Conservation (phyloP, 768 basidiomycete genomes). For the Auriculariales sp. region DNA sequence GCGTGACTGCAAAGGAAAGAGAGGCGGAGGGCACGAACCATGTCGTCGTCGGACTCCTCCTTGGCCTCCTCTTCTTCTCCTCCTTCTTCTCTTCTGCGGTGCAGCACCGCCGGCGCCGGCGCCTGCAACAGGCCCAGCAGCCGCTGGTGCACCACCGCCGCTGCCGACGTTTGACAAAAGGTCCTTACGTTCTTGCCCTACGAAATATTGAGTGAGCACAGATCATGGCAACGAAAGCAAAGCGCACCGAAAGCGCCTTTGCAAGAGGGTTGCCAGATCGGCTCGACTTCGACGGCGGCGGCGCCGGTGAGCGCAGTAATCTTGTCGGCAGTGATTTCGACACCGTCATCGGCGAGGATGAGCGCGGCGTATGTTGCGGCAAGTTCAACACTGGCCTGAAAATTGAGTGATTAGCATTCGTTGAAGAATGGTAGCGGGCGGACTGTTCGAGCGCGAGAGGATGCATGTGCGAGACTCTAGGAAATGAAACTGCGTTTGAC, state of each 20-base stretch:
- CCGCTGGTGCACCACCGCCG: constrained; percentile 76
- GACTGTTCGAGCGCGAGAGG: too few species aligned
- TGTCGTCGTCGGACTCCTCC: constrained; percentile 82
- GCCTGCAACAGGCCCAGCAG: constrained; percentile 33
- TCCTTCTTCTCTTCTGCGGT: constrained; percentile 60
- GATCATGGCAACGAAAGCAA: too few species aligned
- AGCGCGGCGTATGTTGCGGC: constrained; percentile 94
- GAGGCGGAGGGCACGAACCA: constrained; percentile 51
- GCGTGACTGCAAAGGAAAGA: too few species aligned
- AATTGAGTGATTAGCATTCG: too few species aligned
- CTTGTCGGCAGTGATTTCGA: constrained; percentile 96
- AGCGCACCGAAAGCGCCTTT: too few species aligned
- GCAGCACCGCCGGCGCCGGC: constrained; percentile 43
- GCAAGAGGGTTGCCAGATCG: constrained; percentile 97
- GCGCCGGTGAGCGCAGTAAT: constrained; percentile 72
- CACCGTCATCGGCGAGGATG: constrained; percentile 92
- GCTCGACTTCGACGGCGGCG: constrained; percentile 76
- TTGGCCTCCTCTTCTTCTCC: constrained; percentile 80
- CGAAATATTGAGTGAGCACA: too few species aligned
- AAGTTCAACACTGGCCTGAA: constrained; percentile 54
- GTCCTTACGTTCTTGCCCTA: constrained; percentile 98
- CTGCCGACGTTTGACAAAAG: constrained; percentile 89
- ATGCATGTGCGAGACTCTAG: too few species aligned
- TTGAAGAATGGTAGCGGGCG: too few species aligned
- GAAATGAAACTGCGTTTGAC: too few species aligned